phyloP scores from a whole-genome alignment of 306 rosid genomes.

The Lupinus albus region DNA sequence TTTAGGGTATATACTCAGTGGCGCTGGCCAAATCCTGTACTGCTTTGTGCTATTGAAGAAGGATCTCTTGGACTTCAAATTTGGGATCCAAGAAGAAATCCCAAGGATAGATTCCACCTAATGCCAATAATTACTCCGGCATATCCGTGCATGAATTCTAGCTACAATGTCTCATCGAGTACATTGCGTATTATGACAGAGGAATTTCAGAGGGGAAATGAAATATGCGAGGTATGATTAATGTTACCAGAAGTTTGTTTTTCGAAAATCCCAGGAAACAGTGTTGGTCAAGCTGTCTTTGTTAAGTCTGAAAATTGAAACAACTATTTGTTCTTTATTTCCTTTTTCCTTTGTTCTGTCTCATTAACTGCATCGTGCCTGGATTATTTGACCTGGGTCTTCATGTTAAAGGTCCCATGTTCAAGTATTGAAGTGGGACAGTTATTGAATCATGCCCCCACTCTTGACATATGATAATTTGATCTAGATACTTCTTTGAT shows the following conservation, averaged over 20 bases:
- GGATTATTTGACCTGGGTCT: not conserved
- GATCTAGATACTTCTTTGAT: not conserved
- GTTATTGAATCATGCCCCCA: not conserved
- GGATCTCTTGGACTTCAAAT: slow-evolving; percentile 86
- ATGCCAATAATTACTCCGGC: slow-evolving; percentile 99
- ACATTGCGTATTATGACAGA: slow-evolving; percentile 77
- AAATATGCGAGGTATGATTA: slow-evolving; percentile 80
- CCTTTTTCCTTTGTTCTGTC: slow-evolving; percentile 8
- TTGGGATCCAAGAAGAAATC: slow-evolving; percentile 97
- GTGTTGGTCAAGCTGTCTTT: not conserved
- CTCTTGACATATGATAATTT: not conserved
- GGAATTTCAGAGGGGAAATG: slow-evolving; percentile 86
- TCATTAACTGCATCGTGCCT: not conserved
- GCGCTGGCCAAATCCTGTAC: slow-evolving; percentile 98
- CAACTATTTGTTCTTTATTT: not conserved
- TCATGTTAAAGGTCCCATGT: slow-evolving; percentile 1
- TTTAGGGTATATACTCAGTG: slow-evolving; percentile 88
- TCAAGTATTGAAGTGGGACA: slow-evolving; percentile 10
- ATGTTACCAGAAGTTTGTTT: slow-evolving; percentile 8
- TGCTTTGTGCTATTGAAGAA: slow-evolving; percentile 82
- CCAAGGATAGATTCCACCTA: slow-evolving; percentile 70
- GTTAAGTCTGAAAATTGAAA: slow-evolving; percentile 24
- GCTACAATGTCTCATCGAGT: slow-evolving; percentile 85
- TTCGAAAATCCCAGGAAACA: slow-evolving; percentile 4
- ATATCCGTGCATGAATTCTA: slow-evolving; percentile 94